Evolutionary conservation across 306 rosid genomes (phyloP), one percentile per base, ranked within the genome.

Genomic region (Quercus berberidifolia): DNA sequence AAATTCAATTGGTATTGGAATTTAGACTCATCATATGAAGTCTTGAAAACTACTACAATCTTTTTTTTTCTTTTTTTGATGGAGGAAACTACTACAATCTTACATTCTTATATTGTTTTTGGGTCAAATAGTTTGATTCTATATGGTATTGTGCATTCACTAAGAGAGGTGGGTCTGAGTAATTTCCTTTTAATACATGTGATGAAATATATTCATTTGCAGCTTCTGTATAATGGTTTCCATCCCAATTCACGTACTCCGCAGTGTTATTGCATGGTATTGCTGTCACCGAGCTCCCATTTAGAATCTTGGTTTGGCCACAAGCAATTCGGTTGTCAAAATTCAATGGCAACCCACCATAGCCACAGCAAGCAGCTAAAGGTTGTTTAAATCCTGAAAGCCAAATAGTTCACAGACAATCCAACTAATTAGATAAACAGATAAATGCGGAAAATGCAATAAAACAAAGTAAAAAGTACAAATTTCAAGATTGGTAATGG

Each of bases 241-340:
- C 88, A 69, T 85, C 88, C 88, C 88, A 85, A 51, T 76, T 85
- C 64, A 82, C 79, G 51, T 82, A 85, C 23, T 79, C 86, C 1
- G 79, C 51, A n/a, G 79, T 77, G 38, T 85, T 69, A 68, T 18
- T 65, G 62, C 88, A 85, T 1, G 84, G 71, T 19, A 21, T 57
- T 71, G 86, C 79, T 49, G 84, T 72, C 55, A 57, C 84, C 54
- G 18, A 6, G 26, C 78, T 85, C 26, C 86, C 88, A 54, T 82
- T 76, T 5, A 82, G 43, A 35, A 12, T 67, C 72, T 79, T 79
- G 55, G 86, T 79, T 38, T 43, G 30, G 7, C 88, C 88, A 74
- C 88, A 85, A 15, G 62, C 79, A 68, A 85, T 79, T 26, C 79
- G 63, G 58, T 15, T 64, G 54, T 85, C 84, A 35, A 70, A 85